phyloP scores from a whole-genome alignment of 2,329 filamentous ascomycete species.

The Aotearoamyces nothofagi region DNA sequence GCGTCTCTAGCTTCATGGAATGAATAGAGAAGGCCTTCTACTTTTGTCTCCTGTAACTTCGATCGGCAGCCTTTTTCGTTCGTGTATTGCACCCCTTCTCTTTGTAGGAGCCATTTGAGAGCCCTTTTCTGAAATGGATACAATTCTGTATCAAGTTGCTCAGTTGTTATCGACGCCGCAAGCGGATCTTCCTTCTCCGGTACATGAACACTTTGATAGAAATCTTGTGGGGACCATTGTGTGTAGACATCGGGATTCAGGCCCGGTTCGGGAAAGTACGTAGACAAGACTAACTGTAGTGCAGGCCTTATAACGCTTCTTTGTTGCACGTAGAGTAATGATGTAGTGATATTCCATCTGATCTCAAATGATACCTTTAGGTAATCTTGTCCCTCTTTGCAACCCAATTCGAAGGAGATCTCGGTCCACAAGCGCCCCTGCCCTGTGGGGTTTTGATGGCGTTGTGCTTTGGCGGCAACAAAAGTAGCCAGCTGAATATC shows the following conservation, averaged over 20 bases:
- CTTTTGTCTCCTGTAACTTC: neutral
- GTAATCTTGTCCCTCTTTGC: neutral
- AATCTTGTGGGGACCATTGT: constrained; percentile 36
- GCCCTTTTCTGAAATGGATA: constrained; percentile 62
- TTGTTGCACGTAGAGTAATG: neutral
- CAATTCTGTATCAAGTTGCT: constrained; percentile 32
- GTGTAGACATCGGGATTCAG: constrained; percentile 1
- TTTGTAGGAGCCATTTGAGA: constrained; percentile 52
- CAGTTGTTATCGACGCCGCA: constrained; percentile 25
- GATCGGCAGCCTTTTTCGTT: constrained; percentile 4
- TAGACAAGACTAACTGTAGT: neutral
- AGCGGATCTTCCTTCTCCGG: constrained; percentile 30
- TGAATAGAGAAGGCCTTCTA: constrained; percentile 17
- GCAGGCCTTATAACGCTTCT: neutral
- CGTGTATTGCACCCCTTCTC: constrained; percentile 44
- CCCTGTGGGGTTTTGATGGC: neutral
- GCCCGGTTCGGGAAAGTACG: neutral
- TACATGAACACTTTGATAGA: constrained; percentile 55
- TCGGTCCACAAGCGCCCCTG: constrained; percentile 1
- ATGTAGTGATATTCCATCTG: neutral
- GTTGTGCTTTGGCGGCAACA: neutral
- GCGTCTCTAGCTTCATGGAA: constrained; percentile 30
- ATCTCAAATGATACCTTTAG: neutral
- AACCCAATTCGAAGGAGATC: neutral
- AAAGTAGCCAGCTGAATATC: neutral